Conservation (phyloP, 371 early-diverging fungal genomes). For the Zychaea mexicana region DNA sequence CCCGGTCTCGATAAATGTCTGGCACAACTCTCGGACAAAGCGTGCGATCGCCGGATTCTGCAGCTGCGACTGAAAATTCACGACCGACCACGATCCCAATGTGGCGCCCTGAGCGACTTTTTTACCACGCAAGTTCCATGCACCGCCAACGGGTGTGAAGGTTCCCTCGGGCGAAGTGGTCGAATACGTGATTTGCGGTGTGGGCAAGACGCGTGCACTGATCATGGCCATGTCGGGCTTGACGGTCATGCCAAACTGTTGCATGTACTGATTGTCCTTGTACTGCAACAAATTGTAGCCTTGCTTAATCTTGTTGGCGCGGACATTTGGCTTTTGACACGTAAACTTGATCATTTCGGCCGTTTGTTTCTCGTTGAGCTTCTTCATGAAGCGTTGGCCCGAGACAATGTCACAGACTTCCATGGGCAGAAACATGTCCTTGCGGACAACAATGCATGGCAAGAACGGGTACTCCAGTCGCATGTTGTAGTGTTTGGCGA, state of each 20-base stretch:
- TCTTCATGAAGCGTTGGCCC: constrained; percentile 82
- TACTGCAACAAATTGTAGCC: constrained; percentile 56
- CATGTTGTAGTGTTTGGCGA: constrained; percentile 70
- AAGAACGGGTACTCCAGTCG: constrained; percentile 75
- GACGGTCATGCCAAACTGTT: constrained; percentile 74
- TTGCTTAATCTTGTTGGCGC: constrained; percentile 65
- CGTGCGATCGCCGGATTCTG: constrained; percentile 35
- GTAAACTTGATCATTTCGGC: constrained; percentile 95
- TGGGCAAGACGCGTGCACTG: constrained; percentile 75
- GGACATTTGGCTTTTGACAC: constrained; percentile 78
- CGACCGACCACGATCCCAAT: constrained; percentile 85
- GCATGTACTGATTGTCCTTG: constrained; percentile 58
- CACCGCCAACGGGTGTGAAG: constrained; percentile 78
- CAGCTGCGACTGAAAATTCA: constrained; percentile 56
- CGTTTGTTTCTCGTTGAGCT: constrained; percentile 86
- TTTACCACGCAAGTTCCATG: constrained; percentile 93
- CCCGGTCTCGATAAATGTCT: constrained; percentile 66
- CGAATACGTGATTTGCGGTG: constrained; percentile 81
- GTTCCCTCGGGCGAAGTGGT: constrained; percentile 55
- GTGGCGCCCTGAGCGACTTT: constrained; percentile 76
- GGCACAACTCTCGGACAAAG: constrained; percentile 62
- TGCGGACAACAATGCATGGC: constrained; percentile 85
- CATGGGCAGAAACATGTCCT: constrained; percentile 76
- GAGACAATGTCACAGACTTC: constrained; percentile 89
- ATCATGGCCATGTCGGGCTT: constrained; percentile 57